Evolutionary conservation across 2,329 filamentous ascomycete genomes (phyloP).

Genomic region (Penicillium sp.): DNA sequence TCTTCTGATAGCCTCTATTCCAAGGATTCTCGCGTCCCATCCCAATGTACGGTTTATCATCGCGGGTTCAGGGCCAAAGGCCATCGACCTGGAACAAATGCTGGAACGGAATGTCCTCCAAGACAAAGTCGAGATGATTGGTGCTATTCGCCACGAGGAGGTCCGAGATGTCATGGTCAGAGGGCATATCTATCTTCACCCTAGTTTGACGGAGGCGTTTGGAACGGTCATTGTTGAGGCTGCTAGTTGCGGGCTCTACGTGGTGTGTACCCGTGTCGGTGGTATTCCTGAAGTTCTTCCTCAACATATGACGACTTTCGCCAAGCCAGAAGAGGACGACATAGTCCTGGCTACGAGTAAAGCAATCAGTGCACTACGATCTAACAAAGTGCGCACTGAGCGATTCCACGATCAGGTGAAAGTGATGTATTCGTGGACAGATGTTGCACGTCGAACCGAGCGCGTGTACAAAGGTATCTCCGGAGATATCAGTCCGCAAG

Average conservation of each 20-base stretch:
- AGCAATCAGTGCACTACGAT: conserved; percentile 84
- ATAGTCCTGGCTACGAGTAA: conserved; percentile 86
- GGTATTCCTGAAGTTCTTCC: conserved; percentile 97
- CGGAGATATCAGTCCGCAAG: conserved; percentile 80
- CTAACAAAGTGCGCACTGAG: conserved; percentile 87
- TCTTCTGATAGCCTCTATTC: conserved; percentile 93
- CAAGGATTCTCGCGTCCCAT: conserved; percentile 85
- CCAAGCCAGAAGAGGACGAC: conserved; percentile 95
- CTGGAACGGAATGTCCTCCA: conserved; percentile 93
- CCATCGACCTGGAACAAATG: conserved; percentile 98
- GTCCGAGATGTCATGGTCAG: conserved; percentile 97
- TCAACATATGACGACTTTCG: conserved; percentile 96
- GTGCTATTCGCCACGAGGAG: conserved; percentile 91
- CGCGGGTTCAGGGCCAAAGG: conserved; percentile 92
- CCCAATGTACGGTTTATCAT: conserved; percentile 97
- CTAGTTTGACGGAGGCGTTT: conserved; percentile 93
- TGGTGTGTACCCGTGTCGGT: conserved; percentile 94
- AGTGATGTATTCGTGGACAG: conserved; percentile 98
- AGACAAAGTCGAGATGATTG: conserved; percentile 90
- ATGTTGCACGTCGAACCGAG: conserved; percentile 92
- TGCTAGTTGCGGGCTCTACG: conserved; percentile 91
- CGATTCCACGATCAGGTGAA: conserved; percentile 96
- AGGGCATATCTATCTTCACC: conserved; percentile 95
- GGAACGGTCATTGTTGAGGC: conserved; percentile 98
- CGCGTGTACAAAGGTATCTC: conserved; percentile 93